Evolutionary conservation across 495 filamentous ascomycete species (phyloP).

Genomic region (Penicillium dipodomyicola): DNA sequence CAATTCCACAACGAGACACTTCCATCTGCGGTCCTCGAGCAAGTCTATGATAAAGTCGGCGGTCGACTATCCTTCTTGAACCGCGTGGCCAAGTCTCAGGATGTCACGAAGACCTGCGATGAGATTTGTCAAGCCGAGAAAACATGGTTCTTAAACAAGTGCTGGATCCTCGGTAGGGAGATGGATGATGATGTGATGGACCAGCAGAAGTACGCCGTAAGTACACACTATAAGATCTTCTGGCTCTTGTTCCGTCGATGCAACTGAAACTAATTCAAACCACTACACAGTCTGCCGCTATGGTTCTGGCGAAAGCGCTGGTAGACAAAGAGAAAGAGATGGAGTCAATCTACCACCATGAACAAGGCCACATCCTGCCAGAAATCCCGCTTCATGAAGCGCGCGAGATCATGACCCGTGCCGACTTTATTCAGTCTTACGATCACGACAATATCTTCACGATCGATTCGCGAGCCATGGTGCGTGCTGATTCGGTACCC

Average conservation of each 20-base stretch:
- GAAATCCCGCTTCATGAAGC: slow-evolving; percentile 80
- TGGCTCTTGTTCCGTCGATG: background rate
- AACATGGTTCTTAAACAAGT: slow-evolving; percentile 92
- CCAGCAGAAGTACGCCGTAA: slow-evolving; percentile 88
- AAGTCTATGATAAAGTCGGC: slow-evolving; percentile 81
- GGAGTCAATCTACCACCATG: slow-evolving; percentile 57
- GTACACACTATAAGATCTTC: slow-evolving; percentile 23
- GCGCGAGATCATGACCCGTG: slow-evolving; percentile 88
- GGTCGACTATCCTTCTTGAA: slow-evolving; percentile 84
- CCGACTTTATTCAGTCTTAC: slow-evolving; percentile 89
- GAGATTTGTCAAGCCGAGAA: slow-evolving; percentile 79
- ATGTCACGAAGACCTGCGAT: slow-evolving; percentile 77
- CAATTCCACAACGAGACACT: slow-evolving; percentile 63
- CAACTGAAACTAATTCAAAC: slow-evolving; percentile 8
- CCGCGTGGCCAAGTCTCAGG: slow-evolving; percentile 72
- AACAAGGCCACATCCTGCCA: slow-evolving; percentile 74
- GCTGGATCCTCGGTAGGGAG: slow-evolving; percentile 84
- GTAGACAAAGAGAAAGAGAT: slow-evolving; percentile 76
- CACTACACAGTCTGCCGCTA: slow-evolving; percentile 68
- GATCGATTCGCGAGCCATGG: slow-evolving; percentile 82
- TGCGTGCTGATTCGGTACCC: slow-evolving; percentile 89
- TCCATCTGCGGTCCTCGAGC: slow-evolving; percentile 54
- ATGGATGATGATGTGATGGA: slow-evolving; percentile 99
- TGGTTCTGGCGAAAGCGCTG: slow-evolving; percentile 87
- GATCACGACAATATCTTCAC: slow-evolving; percentile 95